Percentiles rank a stretch among this genome's conserved stretches.
Evolutionary conservation across 441 rosid species (phyloP).

Genomic region (Omphalea diandra): DNA sequence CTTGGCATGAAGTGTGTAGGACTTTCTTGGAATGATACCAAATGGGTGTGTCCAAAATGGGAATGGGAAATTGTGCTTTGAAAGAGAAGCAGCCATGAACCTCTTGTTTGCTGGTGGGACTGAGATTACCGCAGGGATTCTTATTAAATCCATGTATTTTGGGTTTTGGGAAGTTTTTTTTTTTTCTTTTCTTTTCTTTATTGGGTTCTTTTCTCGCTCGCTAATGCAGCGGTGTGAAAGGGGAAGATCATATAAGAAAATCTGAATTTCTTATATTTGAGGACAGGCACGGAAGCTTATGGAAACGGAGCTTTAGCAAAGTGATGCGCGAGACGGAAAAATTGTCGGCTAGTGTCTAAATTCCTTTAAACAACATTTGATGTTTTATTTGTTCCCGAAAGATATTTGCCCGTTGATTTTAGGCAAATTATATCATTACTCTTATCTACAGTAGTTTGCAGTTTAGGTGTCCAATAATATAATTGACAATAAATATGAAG

Average conservation of each 20-base stretch:
- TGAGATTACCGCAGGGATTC: constrained; percentile 4
- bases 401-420: no score
- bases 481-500: no score
- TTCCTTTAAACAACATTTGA: no score
- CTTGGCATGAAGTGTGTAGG: constrained; percentile 38
- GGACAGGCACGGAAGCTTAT: neutral
- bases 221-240: neutral
- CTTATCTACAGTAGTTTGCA: no score
- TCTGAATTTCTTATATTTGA: neutral
- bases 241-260: neutral
- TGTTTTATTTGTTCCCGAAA: no score
- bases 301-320: neutral
- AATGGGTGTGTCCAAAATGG: constrained; percentile 22
- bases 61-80: constrained; percentile 19
- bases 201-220: neutral
- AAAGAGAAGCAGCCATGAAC: constrained; percentile 21
- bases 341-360: neutral
- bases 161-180: neutral
- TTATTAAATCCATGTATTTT: constrained; percentile 31
- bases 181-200: no score
- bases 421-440: no score
- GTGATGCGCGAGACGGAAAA: neutral
- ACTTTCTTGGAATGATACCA: constrained; percentile 22
- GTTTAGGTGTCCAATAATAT: no score
- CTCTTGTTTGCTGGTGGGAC: constrained; percentile 10